Conservation (phyloP, 2,329 filamentous ascomycete genomes). For the Fusarium brevicatenulatum region DNA sequence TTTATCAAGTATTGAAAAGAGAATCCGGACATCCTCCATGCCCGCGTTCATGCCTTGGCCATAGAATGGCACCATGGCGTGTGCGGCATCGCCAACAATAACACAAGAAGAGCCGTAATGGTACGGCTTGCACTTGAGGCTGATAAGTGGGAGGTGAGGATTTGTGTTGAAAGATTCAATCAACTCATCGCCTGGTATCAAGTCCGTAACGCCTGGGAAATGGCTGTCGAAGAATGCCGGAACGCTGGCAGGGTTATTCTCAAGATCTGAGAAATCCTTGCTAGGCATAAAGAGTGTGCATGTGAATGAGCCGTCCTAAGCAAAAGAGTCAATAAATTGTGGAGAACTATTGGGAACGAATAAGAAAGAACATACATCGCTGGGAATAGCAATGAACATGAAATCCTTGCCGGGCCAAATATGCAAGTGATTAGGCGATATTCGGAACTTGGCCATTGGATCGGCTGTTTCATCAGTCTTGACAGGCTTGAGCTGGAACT, state of each 20-base stretch:
- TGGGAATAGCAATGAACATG: constrained; percentile 98
- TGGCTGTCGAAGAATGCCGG: constrained; percentile 80
- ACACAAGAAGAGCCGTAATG: constrained; percentile 81
- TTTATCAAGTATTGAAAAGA: constrained; percentile 84
- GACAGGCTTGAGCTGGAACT: constrained; percentile 80
- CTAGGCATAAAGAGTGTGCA: constrained; percentile 92
- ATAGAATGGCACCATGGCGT: constrained; percentile 99
- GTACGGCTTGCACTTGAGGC: constrained; percentile 90
- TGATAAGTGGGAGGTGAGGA: constrained; percentile 92
- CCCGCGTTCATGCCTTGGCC: constrained; percentile 98
- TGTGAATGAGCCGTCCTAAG: constrained; percentile 88
- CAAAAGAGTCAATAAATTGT: constrained; percentile 10
- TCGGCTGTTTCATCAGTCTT: constrained; percentile 43
- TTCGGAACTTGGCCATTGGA: constrained; percentile 68
- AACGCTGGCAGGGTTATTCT: constrained; percentile 68
- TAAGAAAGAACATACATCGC: constrained; percentile 57
- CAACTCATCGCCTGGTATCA: constrained; percentile 75
- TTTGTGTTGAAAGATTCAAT: constrained; percentile 80
- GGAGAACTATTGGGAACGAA: not conserved
- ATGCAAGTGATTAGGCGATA: constrained; percentile 93
- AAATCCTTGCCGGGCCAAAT: constrained; percentile 96
- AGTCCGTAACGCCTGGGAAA: constrained; percentile 84
- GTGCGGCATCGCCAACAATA: constrained; percentile 91
- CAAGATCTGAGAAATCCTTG: constrained; percentile 73
- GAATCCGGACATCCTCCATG: constrained; percentile 89